These are phyloP conservation scores for Zizania latifolia DNA, from an alignment of 176 grass and related monocot species.

Conservation along the genomic window DNA sequence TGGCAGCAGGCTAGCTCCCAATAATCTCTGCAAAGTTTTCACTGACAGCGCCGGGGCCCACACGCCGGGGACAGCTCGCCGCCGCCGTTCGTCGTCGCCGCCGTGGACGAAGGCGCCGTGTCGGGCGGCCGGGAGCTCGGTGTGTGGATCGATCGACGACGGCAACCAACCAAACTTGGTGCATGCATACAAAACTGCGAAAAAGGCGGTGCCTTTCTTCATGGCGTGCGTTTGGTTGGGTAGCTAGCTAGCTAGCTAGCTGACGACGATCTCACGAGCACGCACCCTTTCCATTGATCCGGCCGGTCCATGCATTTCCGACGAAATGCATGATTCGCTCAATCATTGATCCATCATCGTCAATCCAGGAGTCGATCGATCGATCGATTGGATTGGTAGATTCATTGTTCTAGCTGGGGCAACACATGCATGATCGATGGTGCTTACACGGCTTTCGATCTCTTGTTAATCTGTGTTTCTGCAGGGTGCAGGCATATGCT, in stretches of 20 bases:
- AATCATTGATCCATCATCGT: neutral
- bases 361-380: neutral
- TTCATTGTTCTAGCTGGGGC: too few species aligned
- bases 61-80: neutral
- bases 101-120: conserved; percentile 9
- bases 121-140: conserved; percentile 28
- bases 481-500: too few species aligned
- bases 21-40: too few species aligned
- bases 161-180: neutral
- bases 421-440: too few species aligned
- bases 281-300: neutral
- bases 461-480: neutral
- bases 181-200: neutral
- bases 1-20: neutral
- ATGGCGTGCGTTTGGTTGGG: neutral
- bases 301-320: neutral
- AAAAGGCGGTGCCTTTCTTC: neutral
- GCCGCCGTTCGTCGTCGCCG: conserved; percentile 9
- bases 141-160: neutral
- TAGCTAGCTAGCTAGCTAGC: too few species aligned
- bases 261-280: too few species aligned
- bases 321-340: neutral
- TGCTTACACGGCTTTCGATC: neutral
- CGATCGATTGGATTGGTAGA: neutral
- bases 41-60: neutral